Conservation (phyloP, 2,329 filamentous ascomycete species). For the Aureobasidium musti region DNA sequence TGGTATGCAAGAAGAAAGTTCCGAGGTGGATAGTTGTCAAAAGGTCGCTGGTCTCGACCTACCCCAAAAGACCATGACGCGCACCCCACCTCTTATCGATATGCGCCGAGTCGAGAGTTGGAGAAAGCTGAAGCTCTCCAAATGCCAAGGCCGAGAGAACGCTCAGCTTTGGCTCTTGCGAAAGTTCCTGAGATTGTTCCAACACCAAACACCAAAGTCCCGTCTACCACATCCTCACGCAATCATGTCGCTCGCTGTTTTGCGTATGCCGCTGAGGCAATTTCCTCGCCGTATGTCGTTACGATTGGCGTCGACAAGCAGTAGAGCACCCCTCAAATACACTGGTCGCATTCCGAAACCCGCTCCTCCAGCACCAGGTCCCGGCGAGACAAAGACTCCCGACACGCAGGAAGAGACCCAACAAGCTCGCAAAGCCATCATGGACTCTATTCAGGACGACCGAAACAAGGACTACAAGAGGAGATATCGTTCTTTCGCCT, state of each 20-base stretch:
- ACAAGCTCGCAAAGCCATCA: slow-evolving; percentile 9
- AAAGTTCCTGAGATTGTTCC: neutral
- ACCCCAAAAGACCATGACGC: slow-evolving; percentile 2
- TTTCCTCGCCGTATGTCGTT: neutral
- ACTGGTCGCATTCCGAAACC: slow-evolving; percentile 19
- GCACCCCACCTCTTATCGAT: slow-evolving; percentile 13
- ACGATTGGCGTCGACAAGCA: slow-evolving; percentile 11
- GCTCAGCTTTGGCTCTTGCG: neutral
- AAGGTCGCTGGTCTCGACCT: neutral
- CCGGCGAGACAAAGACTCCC: neutral
- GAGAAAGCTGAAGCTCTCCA: neutral
- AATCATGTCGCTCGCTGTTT: neutral
- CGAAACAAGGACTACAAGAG: neutral
- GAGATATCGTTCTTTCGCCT: neutral
- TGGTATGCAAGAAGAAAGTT: neutral
- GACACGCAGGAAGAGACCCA: neutral
- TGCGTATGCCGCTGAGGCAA: neutral
- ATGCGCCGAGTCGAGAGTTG: neutral
- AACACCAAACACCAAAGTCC: neutral
- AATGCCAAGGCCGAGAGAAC: neutral
- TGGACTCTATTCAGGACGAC: neutral
- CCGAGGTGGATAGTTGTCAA: neutral
- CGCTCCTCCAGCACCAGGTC: slow-evolving; percentile 13
- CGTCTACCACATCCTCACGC: neutral
- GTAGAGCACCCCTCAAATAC: neutral